Evolutionary conservation across 208 protist species (phyloP).

Genomic region (Crithidia brevicula): DNA sequence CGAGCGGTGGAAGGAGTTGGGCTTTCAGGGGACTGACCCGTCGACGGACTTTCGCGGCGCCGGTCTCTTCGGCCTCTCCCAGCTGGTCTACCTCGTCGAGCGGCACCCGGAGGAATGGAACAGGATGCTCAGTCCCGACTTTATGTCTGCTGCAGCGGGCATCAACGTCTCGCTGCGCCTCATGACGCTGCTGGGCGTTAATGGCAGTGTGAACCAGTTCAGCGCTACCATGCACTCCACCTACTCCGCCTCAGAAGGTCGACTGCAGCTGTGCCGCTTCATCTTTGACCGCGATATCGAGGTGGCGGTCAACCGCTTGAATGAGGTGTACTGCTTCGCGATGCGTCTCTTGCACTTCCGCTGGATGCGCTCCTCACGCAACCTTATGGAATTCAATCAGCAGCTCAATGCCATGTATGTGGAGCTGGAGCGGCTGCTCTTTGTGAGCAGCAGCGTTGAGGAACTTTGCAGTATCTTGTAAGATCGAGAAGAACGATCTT

Average conservation of each 20-base stretch:
- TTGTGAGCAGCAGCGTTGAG: conserved; percentile 35
- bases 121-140: conserved; percentile 38
- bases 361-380: conserved; percentile 56
- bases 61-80: conserved; percentile 70
- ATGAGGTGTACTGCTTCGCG: conserved; percentile 67
- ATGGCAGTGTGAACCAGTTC: conserved; percentile 35
- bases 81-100: conserved; percentile 81
- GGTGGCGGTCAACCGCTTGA: conserved; percentile 34
- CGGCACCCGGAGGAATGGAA: conserved; percentile 57
- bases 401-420: conserved; percentile 41
- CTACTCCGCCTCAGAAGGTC: conserved; percentile 32
- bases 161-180: conserved; percentile 85
- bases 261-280: conserved; percentile 42
- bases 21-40: conserved; percentile 87
- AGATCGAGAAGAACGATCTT: not conserved
- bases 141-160: conserved; percentile 61
- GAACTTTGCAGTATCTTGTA: conserved; percentile 42
- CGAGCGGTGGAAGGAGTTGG: conserved; percentile 80
- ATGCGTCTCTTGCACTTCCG: conserved; percentile 53
- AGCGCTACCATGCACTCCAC: conserved; percentile 33
- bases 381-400: conserved; percentile 72
- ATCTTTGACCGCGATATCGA: conserved; percentile 39
- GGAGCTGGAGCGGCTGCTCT: conserved; percentile 50
- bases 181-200: conserved; percentile 52
- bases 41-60: conserved; percentile 88